Evolutionary conservation across 495 filamentous ascomycete genomes (phyloP).

Genomic region (Bathelium albidoporum): DNA sequence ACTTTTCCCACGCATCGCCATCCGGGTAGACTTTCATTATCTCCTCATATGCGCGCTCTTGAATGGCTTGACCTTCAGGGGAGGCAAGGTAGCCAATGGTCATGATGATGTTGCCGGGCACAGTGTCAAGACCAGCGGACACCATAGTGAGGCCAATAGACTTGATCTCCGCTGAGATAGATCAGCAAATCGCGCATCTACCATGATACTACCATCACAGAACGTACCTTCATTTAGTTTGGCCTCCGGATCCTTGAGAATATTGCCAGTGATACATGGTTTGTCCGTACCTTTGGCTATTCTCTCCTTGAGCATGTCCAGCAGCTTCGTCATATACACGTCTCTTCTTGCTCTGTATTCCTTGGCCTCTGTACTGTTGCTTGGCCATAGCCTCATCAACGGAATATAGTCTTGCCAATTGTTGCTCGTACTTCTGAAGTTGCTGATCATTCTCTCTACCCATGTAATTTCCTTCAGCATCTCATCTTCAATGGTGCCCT

Average conservation of each 20-base stretch:
- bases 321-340: conserved; percentile 47
- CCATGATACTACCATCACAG: not conserved
- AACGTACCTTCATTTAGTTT: conserved; percentile 38
- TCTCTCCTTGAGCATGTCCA: conserved; percentile 49
- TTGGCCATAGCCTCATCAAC: conserved; percentile 48
- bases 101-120: conserved; percentile 60
- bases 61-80: conserved; percentile 50
- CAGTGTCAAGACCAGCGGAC: conserved; percentile 59
- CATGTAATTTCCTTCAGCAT: conserved; percentile 52
- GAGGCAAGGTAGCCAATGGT: conserved; percentile 60
- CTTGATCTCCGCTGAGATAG: conserved; percentile 50
- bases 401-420: conserved; percentile 67
- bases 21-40: conserved; percentile 56
- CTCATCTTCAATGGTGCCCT: conserved; percentile 47
- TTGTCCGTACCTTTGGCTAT: conserved; percentile 54
- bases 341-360: conserved; percentile 46
- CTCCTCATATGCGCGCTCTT: conserved; percentile 50
- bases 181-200: not conserved
- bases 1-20: conserved; percentile 54
- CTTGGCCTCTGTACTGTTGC: conserved; percentile 41
- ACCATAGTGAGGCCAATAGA: conserved; percentile 70
- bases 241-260: conserved; percentile 48
- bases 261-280: conserved; percentile 61
- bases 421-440: conserved; percentile 56
- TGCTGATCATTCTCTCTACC: conserved; percentile 52